Evolutionary conservation across 1,139 yeast genomes (phyloP).

Genomic region (Debaryomyces singareniensis): DNA sequence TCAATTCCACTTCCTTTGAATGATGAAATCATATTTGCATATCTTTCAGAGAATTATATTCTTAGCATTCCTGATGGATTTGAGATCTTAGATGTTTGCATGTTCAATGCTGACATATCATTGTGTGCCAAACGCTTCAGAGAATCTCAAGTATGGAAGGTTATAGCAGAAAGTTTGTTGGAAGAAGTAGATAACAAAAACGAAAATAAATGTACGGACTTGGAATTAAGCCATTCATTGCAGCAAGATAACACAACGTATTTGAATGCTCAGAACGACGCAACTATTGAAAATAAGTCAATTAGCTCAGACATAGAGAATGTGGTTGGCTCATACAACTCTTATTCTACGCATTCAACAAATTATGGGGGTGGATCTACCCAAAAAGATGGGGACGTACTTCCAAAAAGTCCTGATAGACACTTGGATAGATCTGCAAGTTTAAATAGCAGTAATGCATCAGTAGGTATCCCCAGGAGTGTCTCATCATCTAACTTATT

Average conservation of each 20-base stretch:
- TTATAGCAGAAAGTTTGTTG: constrained; percentile 50
- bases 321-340: constrained; percentile 38
- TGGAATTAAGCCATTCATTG: neutral
- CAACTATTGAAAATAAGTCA: constrained; percentile 18
- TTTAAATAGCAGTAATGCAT: constrained; percentile 1
- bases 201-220: neutral
- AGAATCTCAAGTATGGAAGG: constrained; percentile 66
- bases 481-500: constrained; percentile 16
- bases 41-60: constrained; percentile 37
- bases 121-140: constrained; percentile 45
- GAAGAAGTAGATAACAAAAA: constrained; percentile 15
- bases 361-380: constrained; percentile 37
- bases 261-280: neutral
- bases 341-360: constrained; percentile 39
- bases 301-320: constrained; percentile 37
- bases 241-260: neutral
- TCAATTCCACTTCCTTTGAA: constrained; percentile 37
- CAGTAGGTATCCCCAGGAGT: neutral
- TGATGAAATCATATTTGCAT: constrained; percentile 36
- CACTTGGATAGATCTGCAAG: neutral
- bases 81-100: constrained; percentile 47
- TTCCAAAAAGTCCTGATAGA: constrained; percentile 1
- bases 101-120: constrained; percentile 55
- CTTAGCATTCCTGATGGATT: constrained; percentile 44
- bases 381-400: no score